A percentile compares a stretch with the other conserved stretches of the same genome.
Evolutionary conservation across 305 asterid genomes (phyloP).

Genomic region (Fraxinus greggii): DNA sequence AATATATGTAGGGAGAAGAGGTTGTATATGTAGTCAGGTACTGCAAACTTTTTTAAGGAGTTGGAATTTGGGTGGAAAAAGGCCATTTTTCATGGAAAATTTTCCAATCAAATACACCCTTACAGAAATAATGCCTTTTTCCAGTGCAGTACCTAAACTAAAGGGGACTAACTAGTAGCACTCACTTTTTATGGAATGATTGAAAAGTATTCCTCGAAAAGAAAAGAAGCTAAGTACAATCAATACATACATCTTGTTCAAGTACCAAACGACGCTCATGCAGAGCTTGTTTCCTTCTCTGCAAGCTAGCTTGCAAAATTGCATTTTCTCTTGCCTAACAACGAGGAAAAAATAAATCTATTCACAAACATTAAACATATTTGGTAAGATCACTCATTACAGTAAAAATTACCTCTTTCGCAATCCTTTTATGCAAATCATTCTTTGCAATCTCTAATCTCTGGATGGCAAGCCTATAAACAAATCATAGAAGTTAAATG

Average conservation of each 20-base stretch:
- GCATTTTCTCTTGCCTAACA: conserved; percentile 94
- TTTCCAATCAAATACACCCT: background rate
- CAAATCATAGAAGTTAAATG: conserved; percentile 27
- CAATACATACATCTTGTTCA: conserved; percentile 85
- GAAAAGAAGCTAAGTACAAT: background rate
- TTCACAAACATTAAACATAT: conserved; percentile 23
- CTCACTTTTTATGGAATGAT: background rate
- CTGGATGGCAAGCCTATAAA: conserved; percentile 89
- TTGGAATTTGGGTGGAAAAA: too few relatives aligned
- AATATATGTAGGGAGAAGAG: conserved; percentile 6
- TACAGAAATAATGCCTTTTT: background rate
- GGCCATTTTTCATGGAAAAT: too few relatives aligned
- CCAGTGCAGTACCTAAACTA: background rate
- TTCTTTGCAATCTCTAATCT: conserved; percentile 86
- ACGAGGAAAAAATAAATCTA: conserved; percentile 17
- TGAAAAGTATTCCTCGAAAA: background rate
- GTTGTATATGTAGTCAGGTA: background rate
- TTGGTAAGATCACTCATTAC: conserved; percentile 4
- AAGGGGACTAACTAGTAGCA: background rate
- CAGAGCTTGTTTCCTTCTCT: conserved; percentile 97
- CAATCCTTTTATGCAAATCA: conserved; percentile 89
- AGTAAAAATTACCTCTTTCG: conserved; percentile 67
- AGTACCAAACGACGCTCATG: conserved; percentile 97
- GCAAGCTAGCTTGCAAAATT: conserved; percentile 97
- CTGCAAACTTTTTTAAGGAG: background rate